phyloP scores from a whole-genome alignment of 345 rosid species.

The Eucalyptus paniculata region DNA sequence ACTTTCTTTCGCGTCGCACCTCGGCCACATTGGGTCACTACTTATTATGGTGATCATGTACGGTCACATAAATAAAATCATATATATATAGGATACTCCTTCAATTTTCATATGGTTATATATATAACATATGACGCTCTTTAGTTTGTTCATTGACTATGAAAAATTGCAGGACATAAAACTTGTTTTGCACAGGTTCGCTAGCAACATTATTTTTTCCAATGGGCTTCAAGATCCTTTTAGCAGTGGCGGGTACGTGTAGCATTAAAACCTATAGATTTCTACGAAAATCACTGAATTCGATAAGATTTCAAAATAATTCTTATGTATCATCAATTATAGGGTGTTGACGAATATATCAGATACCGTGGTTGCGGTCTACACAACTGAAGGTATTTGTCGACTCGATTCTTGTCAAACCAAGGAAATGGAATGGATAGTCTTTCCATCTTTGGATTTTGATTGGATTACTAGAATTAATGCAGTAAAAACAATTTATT shows the following conservation, averaged over 20 bases:
- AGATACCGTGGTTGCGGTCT: not conserved
- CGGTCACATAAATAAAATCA: not conserved
- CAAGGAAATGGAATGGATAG: not conserved
- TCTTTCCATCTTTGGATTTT: not conserved
- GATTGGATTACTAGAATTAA: not conserved
- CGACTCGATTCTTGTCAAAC: not conserved
- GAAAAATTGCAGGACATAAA: constrained; percentile 18
- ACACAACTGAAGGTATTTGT: not conserved
- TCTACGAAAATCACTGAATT: too few relatives aligned
- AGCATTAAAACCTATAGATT: too few relatives aligned
- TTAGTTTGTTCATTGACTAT: not conserved
- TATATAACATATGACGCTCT: not conserved
- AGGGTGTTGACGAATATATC: not conserved
- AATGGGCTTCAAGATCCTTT: constrained; percentile 49
- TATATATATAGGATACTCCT: not conserved
- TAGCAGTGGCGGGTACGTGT: constrained; percentile 33
- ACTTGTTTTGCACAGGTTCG: constrained; percentile 25
- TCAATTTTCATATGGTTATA: not conserved
- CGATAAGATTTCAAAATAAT: too few relatives aligned
- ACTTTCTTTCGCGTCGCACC: not conserved
- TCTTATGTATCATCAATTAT: too few relatives aligned
- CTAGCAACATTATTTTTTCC: constrained; percentile 51
- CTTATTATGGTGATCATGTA: not conserved
- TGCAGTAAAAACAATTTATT: not conserved
- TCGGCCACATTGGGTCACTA: not conserved